Evolutionary conservation across 768 basidiomycete species (phyloP), one percentile per base, ranked within the genome.

Genomic region (Leccinum disarticulatum): DNA sequence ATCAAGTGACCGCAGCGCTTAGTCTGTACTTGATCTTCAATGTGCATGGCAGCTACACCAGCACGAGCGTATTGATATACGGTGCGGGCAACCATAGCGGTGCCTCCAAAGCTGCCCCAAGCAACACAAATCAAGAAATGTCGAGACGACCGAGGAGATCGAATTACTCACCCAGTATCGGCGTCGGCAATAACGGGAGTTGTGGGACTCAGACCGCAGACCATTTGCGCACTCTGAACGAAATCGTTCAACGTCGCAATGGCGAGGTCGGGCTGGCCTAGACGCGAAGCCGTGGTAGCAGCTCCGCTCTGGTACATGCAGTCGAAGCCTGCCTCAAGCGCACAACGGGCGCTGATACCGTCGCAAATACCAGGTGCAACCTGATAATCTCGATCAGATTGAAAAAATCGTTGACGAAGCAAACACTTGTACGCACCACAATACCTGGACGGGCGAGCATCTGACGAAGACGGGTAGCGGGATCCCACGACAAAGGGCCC

Each of bases 291-390:
- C 11, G 89, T 91, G 1, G 90, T 91, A 14, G 88, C 88, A 53
- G 90, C 88, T 54, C 90, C 90, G 65, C 87, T 90, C 74, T 91
- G 90, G 70, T 91, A 92, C 58, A 91, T 61, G 64, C 89, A 91
- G 27, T 81, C 78, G 65, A 91, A 92, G 19, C 90, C 90, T 38
- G 88, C 87, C 74, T 92, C 90, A 7, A 91, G 73, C 8, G 90
- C 90, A 63, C 88, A 88, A 31, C 90, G 81, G 10, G 89, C 88
- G 65, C 87, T 89, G 67, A 92, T 91, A 53, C 88, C 88, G 58
- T 90, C 88, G 57, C 88, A 89, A 47, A 90, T 86, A 47, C 88
- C 88, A n/a, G 88, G 89, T 3, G 88, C 88, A 64, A 88, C 73
- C 87, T 89, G 48, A 11, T 41, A 25, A 36, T 28, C 25, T 17